A percentile compares a stretch with the other conserved stretches of the same genome.
Evolutionary conservation across 139 green algal genomes (phyloP).

Genomic region (Coelastrella sp.): DNA sequence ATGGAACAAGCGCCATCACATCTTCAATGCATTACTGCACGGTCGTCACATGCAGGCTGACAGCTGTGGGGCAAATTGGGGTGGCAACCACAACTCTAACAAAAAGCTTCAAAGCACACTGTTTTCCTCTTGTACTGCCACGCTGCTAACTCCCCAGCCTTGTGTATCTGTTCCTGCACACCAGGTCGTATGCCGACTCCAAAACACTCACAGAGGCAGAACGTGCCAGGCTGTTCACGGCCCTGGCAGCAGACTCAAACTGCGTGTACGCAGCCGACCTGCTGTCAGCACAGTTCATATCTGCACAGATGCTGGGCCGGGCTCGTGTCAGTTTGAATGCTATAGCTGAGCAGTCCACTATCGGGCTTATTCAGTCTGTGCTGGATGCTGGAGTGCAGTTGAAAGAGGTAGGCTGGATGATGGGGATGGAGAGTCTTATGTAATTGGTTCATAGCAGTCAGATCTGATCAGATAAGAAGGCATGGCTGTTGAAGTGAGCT

Average conservation of each 20-base stretch:
- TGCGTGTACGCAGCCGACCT: conserved; percentile 78
- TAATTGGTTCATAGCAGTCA: no score
- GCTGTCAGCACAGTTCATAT: conserved; percentile 81
- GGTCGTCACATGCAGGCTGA: no score
- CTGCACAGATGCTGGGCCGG: conserved; percentile 77
- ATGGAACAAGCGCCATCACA: no score
- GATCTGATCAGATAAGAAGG: no score
- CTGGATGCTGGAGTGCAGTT: conserved; percentile 79
- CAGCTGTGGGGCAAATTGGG: no score
- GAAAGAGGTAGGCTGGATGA: conserved; percentile 55
- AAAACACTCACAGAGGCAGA: conserved; percentile 85
- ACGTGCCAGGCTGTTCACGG: conserved; percentile 76
- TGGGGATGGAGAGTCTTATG: background rate
- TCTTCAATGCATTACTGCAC: no score
- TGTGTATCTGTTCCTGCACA: background rate
- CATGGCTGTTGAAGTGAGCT: no score
- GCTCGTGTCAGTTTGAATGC: conserved; percentile 72
- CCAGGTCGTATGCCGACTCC: conserved; percentile 81
- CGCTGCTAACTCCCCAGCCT: no score
- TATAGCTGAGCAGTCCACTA: conserved; percentile 77
- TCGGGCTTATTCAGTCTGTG: conserved; percentile 73
- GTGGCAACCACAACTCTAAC: no score
- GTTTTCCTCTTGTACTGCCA: no score
- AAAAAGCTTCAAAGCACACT: no score
- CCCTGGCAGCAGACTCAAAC: conserved; percentile 17